A percentile compares a stretch with the other conserved stretches of the same genome.
Evolutionary conservation across 257 asterid genomes (phyloP).

Genomic region (Salvia miltiorrhiza): DNA sequence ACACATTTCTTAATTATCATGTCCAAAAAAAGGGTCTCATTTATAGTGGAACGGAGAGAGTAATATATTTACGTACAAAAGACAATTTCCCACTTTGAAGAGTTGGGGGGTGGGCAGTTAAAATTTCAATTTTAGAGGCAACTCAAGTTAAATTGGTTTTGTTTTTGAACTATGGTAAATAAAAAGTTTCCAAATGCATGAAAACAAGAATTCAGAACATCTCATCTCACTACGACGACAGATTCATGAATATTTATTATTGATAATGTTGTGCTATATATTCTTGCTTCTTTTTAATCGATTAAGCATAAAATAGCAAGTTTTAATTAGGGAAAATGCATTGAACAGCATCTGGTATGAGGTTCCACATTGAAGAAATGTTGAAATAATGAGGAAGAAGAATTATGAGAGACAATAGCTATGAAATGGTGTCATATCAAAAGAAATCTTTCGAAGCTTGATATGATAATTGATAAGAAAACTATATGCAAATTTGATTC

Average conservation of each 20-base stretch:
- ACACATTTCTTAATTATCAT: too few relatives aligned
- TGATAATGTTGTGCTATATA: conserved; percentile 9
- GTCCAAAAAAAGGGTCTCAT: too few relatives aligned
- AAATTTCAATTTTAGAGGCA: too few relatives aligned
- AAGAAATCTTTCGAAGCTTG: neutral
- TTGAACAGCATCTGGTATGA: conserved; percentile 18
- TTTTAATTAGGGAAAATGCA: conserved; percentile 14
- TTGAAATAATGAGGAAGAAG: neutral
- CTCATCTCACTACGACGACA: conserved; percentile 20
- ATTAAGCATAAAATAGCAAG: neutral
- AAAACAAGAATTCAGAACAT: conserved; percentile 11
- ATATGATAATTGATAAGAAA: neutral
- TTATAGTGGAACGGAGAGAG: too few relatives aligned
- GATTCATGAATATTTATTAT: conserved; percentile 21
- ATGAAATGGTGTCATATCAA: conserved; percentile 6
- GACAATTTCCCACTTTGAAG: too few relatives aligned
- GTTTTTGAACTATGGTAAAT: neutral
- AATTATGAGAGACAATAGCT: neutral
- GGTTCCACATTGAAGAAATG: conserved; percentile 9
- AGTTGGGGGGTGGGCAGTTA: too few relatives aligned
- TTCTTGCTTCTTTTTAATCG: neutral
- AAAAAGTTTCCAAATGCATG: neutral
- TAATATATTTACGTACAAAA: too few relatives aligned
- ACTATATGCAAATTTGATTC: conserved; percentile 1
- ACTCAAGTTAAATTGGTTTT: too few relatives aligned